Conservation (phyloP, 1,284 basidiomycete genomes). For the Sanghuangporus sanghuang region DNA sequence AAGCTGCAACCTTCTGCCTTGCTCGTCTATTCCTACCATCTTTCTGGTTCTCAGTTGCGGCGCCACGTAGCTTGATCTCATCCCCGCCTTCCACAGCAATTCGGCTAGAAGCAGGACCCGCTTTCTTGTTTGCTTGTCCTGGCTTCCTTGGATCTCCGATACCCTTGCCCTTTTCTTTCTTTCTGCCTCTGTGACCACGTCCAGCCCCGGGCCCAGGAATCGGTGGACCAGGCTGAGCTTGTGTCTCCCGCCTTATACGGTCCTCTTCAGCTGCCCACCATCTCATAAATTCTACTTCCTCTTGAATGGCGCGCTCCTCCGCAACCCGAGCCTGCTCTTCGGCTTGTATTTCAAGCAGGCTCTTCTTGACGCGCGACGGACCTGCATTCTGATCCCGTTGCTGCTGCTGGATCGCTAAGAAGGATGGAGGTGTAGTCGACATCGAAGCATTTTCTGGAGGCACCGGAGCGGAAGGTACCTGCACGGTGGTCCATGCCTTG, state of each 20-base stretch:
- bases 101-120: neutral
- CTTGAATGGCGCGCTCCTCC: conserved; percentile 63
- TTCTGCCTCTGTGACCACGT: neutral
- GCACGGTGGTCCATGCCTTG: conserved; percentile 51
- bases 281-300: conserved; percentile 73
- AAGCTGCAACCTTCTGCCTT: neutral
- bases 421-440: conserved; percentile 47
- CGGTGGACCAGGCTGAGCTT: conserved; percentile 11
- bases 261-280: conserved; percentile 87
- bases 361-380: conserved; percentile 48
- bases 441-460: conserved; percentile 13
- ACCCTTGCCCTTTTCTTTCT: conserved; percentile 9
- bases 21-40: neutral
- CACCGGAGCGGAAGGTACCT: conserved; percentile 33
- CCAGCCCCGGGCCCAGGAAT: neutral
- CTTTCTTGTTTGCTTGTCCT: neutral
- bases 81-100: neutral
- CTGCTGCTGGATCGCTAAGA: conserved; percentile 78
- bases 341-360: conserved; percentile 78
- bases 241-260: conserved; percentile 45
- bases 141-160: neutral
- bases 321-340: conserved; percentile 64
- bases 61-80: neutral
- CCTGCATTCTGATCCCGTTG: conserved; percentile 53
- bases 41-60: neutral